Percentiles rank a stretch among this genome's conserved stretches.
Evolutionary conservation across 768 basidiomycete species (phyloP).

Genomic region (Phlebiopsis flavidoalba): DNA sequence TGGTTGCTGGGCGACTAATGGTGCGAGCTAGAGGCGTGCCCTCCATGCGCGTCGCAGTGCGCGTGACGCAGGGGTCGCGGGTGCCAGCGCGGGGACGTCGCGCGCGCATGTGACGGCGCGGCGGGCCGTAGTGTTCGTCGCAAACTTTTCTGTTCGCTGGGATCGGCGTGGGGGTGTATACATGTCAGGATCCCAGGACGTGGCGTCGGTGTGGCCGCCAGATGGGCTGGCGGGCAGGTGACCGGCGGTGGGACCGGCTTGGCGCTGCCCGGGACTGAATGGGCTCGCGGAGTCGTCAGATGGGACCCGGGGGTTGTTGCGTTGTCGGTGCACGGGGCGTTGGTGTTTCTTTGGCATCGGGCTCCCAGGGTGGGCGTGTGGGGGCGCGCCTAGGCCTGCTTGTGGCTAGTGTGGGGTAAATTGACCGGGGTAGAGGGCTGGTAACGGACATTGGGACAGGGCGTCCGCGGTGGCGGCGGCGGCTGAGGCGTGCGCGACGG

Average conservation of each 20-base stretch:
- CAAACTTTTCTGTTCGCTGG: no score
- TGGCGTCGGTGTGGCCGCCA: no score
- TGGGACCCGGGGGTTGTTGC: neutral
- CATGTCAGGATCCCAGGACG: neutral
- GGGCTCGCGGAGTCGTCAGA: neutral
- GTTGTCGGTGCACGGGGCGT: neutral
- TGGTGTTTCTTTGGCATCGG: no score
- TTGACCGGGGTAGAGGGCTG: neutral
- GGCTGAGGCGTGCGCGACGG: no score
- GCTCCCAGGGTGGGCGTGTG: neutral
- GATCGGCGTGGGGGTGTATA: no score
- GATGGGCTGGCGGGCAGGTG: neutral
- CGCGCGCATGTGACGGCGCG: neutral
- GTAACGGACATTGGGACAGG: neutral
- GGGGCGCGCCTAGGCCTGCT: neutral
- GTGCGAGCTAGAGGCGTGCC: no score
- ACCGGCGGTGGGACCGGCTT: neutral
- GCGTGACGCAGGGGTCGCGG: neutral
- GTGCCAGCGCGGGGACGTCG: neutral
- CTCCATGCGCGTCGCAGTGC: no score
- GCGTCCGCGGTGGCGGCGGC: no score
- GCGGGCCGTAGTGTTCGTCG: no score
- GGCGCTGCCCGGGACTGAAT: neutral
- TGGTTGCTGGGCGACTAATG: no score
- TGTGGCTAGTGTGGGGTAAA: neutral